These are phyloP conservation scores for Gymnopus androsaceus DNA, from an alignment of 1,284 basidiomycete species.

Conservation along the genomic window DNA sequence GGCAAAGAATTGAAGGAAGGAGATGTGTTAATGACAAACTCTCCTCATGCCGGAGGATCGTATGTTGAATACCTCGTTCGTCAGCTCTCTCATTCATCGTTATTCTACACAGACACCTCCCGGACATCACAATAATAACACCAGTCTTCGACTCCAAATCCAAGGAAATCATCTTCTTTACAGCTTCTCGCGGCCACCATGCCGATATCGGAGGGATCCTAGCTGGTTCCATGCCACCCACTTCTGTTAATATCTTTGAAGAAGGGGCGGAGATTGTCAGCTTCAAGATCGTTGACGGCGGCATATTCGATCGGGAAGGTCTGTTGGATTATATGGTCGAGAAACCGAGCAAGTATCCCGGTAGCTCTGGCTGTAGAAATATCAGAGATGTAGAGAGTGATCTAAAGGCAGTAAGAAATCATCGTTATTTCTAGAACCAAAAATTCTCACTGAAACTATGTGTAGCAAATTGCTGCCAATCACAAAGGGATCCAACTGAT, in stretches of 20 bases:
- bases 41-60: slow-evolving; percentile 86
- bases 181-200: slow-evolving; percentile 87
- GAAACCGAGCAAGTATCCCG: slow-evolving; percentile 84
- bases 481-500: slow-evolving; percentile 89
- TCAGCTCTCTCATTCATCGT: background rate
- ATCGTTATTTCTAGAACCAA: slow-evolving; percentile 5
- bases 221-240: slow-evolving; percentile 93
- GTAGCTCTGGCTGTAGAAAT: slow-evolving; percentile 81
- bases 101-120: slow-evolving; percentile 51
- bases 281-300: slow-evolving; percentile 90
- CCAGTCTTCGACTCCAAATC: slow-evolving; percentile 75
- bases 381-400: slow-evolving; percentile 91
- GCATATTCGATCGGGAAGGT: slow-evolving; percentile 78
- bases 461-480: slow-evolving; percentile 94
- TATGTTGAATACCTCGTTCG: slow-evolving; percentile 39
- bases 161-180: slow-evolving; percentile 87
- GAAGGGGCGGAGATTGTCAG: slow-evolving; percentile 92
- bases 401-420: slow-evolving; percentile 74
- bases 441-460: background rate
- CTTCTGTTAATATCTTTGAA: slow-evolving; percentile 86
- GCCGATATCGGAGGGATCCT: slow-evolving; percentile 72
- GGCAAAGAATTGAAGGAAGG: slow-evolving; percentile 73
- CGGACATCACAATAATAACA: slow-evolving; percentile 89
- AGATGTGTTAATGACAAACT: slow-evolving; percentile 91
- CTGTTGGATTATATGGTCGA: slow-evolving; percentile 82